Base-by-base conservation (phyloP, 129 eudicot genomes). In the Helianthus annuus region DNA sequence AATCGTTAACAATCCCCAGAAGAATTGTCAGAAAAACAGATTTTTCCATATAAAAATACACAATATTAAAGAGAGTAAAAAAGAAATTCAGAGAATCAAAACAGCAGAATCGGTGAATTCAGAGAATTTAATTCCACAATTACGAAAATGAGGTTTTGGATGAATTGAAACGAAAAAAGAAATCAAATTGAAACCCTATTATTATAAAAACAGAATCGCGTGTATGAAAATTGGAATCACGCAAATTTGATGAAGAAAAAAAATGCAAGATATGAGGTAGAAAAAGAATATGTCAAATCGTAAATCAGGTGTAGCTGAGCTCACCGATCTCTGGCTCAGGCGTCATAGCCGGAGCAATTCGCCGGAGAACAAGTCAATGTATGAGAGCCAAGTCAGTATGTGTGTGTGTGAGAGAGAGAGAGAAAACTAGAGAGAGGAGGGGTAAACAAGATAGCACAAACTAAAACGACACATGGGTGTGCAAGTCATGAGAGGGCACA, bases 291-390 rank as follows among this genome's bases (percentile, higher is more conserved):
- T 22, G 62, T 19, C 22, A 51, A 58, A 58, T 58, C 3, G 4
- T 10, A 27, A 24, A 27, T 66, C 76, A 76, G 80, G 73, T 76
- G 71, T 13, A 57, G 70, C 67, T 77, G 65, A 86, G 83, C 87
- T 83, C 81, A 86, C 88, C 85, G 88, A 83, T 86, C 85, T 78
- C 80, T 62, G 32, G 51, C 80, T 78, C 55, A 48, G 73, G 72
- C 75, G 68, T 77, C 68, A 75, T 51, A 59, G 79, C 83, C 81
- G 83, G 83, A 78, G 27, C 22, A 73, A 53, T 38, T 65, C 32
- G 56, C 82, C 76, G 74, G 54, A 44, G 76, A 76, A 76, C 29
- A 76, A 78, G 81, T 64, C 81, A 78, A 76, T 79, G 80, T 65
- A 64, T 71, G 73, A 73, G 70, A 73, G 77, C 74, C 72, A 68